Base-by-base conservation (phyloP, 148 eudicot species). In the Rhododendron henanense region DNA sequence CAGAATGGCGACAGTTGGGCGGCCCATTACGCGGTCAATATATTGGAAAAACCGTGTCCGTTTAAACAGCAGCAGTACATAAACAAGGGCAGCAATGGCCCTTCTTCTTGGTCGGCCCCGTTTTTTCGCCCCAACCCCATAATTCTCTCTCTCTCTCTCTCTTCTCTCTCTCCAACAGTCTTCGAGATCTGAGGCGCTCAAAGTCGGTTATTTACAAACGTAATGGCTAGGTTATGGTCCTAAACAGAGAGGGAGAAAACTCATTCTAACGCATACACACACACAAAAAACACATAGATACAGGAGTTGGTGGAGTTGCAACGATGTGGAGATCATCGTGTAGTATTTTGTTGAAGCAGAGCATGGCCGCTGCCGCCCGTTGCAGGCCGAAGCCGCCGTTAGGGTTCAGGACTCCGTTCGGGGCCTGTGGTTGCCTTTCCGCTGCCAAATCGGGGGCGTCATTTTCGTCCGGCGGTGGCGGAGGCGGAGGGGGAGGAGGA, bases 261-360 rank as follows among this genome's bases (percentile, higher is more conserved):
- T 33, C 9, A 15, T 74, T 21, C 23, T 8, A 16, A 7, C 6
- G 47, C 11, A 23, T 1, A 45, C 1, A 78, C 1, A 25, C 13
- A 78, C 2, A 77, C 50, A 23, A 11, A 47, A 9, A 67, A 71
- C 13, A 33, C 23, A 5, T 33, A 18, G 21, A 37, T 37, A 39
- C 47, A n/a, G 53, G 25, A 78, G 11, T 78, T 78, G 81, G 10
- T 78, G 13, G 81, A 45, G 59, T 0, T 4, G 25, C 2, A n/a
- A 78, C 57, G 71, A 90, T 90, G 91, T 90, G 88, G 90, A 84
- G 88, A 50, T 75, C 84, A 16, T 65, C 85, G 23, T 79, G 37
- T 23, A 3, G 51, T 14, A 25, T 25, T 13, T 21, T 88, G 10
- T 50, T 90, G 67, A 87, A 48, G 51, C 88, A 74, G 82, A 71